A percentile compares a stretch with the other conserved stretches of the same genome.
Conservation (phyloP, 768 basidiomycete genomes). For the Lactarius indigo region DNA sequence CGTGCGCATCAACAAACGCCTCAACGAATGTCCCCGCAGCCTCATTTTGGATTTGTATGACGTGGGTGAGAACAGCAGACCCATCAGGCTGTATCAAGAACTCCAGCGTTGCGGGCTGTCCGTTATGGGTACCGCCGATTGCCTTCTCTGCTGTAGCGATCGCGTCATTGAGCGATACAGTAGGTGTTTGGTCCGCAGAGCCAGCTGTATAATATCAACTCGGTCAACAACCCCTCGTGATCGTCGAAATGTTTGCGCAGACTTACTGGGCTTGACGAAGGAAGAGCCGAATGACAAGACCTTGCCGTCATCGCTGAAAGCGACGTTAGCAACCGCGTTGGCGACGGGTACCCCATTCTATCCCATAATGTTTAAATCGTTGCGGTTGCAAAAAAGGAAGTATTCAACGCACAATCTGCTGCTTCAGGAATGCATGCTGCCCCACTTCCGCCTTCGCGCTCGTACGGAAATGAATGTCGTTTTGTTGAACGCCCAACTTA, state of each 20-base stretch:
- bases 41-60: slow-evolving; percentile 42
- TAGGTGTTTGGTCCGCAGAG: slow-evolving; percentile 35
- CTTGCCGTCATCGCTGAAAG: slow-evolving; percentile 40
- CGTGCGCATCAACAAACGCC: slow-evolving; percentile 55
- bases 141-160: slow-evolving; percentile 38
- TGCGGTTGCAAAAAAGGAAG: background rate
- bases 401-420: slow-evolving; percentile 25
- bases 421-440: slow-evolving; percentile 28
- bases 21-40: slow-evolving; percentile 48
- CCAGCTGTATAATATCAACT: slow-evolving; percentile 6
- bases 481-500: slow-evolving; percentile 24
- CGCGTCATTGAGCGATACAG: slow-evolving; percentile 35
- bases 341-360: slow-evolving; percentile 36
- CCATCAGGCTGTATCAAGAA: slow-evolving; percentile 42
- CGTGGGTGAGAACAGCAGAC: slow-evolving; percentile 38
- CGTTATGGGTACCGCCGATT: slow-evolving; percentile 41
- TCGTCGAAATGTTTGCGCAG: background rate
- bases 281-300: slow-evolving; percentile 45
- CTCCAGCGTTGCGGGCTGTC: slow-evolving; percentile 38
- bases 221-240: background rate
- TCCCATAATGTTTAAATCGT: background rate
- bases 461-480: slow-evolving; percentile 25
- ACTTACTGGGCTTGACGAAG: slow-evolving; percentile 43
- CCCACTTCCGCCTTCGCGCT: slow-evolving; percentile 24
- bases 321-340: slow-evolving; percentile 45